Conservation (phyloP, 805 yeast genomes). For the Kluyveromyces lactis region DNA sequence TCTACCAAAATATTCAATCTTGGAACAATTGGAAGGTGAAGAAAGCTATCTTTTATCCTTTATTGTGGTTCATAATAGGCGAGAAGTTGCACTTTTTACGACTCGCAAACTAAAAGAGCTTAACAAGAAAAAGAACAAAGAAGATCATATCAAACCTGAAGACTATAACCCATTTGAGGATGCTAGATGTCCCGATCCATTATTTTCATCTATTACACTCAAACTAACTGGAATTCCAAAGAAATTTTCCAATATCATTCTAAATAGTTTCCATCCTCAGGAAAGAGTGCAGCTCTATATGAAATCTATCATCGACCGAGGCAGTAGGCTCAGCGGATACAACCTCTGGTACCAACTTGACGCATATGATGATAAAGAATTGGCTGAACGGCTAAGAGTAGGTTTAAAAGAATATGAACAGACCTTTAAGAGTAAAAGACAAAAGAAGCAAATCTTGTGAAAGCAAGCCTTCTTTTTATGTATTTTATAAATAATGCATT, state of each 20-base stretch:
- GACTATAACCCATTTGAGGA: slow-evolving; percentile 20
- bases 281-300: slow-evolving; percentile 52
- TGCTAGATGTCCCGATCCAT: slow-evolving; percentile 33
- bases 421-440: slow-evolving; percentile 31
- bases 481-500: not conserved
- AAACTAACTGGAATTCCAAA: slow-evolving; percentile 57
- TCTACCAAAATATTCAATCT: slow-evolving; percentile 68
- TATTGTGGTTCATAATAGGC: slow-evolving; percentile 26
- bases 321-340: slow-evolving; percentile 51
- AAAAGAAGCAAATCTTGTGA: slow-evolving; percentile 15
- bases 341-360: slow-evolving; percentile 81
- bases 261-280: slow-evolving; percentile 53
- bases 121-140: slow-evolving; percentile 16
- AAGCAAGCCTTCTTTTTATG: not conserved
- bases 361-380: slow-evolving; percentile 56
- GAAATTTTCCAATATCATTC: slow-evolving; percentile 53
- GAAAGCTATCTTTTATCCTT: slow-evolving; percentile 25
- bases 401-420: slow-evolving; percentile 49
- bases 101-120: slow-evolving; percentile 1
- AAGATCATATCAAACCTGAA: slow-evolving; percentile 9
- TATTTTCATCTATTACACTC: slow-evolving; percentile 57
- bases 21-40: slow-evolving; percentile 40
- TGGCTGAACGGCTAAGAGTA: slow-evolving; percentile 57
- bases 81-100: slow-evolving; percentile 18
- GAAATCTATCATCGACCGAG: slow-evolving; percentile 50